Conservation (phyloP, 1,139 yeast genomes). For the Eremothecium sinecaudum region DNA sequence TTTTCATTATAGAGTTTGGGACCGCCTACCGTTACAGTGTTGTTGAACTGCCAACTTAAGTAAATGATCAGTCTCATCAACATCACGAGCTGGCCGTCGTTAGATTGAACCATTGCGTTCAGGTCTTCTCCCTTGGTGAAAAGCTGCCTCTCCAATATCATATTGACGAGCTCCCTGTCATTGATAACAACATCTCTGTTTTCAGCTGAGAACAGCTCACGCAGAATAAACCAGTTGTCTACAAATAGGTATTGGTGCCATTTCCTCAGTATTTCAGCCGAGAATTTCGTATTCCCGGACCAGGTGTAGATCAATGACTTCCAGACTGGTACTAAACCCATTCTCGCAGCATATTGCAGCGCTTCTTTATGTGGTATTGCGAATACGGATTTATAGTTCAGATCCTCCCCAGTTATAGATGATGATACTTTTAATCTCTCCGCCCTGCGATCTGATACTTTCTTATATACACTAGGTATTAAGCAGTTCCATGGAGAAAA, state of each 20-base stretch:
- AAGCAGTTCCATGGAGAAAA: constrained; percentile 25
- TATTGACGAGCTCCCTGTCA: constrained; percentile 25
- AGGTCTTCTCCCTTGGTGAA: constrained; percentile 22
- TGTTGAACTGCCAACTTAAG: constrained; percentile 24
- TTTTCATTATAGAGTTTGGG: constrained; percentile 18
- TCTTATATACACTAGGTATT: constrained; percentile 22
- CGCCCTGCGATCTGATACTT: constrained; percentile 14
- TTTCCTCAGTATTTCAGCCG: constrained; percentile 14
- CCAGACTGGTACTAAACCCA: constrained; percentile 14
- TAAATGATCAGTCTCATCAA: constrained; percentile 22
- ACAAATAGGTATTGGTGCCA: constrained; percentile 22
- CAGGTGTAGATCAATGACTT: constrained; percentile 13
- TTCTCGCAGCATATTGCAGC: constrained; percentile 10
- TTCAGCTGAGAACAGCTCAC: constrained; percentile 10
- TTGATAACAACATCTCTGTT: constrained; percentile 9
- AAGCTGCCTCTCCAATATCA: constrained; percentile 24
- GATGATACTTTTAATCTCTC: constrained; percentile 2
- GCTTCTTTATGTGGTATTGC: constrained; percentile 8
- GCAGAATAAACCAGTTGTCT: constrained; percentile 27
- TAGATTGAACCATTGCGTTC: constrained; percentile 20
- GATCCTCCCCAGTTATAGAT: constrained; percentile 1
- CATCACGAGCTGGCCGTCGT: constrained; percentile 16
- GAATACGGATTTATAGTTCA: constrained; percentile 17
- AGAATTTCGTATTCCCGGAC: constrained; percentile 13
- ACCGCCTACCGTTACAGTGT: constrained; percentile 13